Percentiles rank a stretch among this genome's conserved stretches.
phyloP scores from a whole-genome alignment of 192 early-diverging fungal species.

The Umbelopsis sp. region DNA sequence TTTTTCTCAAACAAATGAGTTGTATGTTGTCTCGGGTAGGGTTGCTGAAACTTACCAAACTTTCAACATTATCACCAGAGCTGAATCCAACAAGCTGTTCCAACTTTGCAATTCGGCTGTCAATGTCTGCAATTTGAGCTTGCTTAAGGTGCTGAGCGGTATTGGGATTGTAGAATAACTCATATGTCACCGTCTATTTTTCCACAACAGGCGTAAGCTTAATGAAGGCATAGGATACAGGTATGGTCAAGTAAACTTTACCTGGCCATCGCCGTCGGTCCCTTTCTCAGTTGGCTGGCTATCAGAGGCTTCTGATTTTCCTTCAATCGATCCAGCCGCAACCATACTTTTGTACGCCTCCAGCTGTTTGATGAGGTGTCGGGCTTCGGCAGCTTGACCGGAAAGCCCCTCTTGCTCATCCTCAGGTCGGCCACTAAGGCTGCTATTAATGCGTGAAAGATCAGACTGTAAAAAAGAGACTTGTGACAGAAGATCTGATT shows the following conservation, averaged over 20 bases:
- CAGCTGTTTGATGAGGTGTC: slow-evolving; percentile 54
- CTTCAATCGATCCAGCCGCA: neutral
- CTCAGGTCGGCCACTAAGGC: slow-evolving; percentile 33
- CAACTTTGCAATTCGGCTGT: slow-evolving; percentile 66
- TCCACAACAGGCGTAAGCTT: neutral
- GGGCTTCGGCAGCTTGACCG: slow-evolving; percentile 53
- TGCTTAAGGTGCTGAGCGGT: slow-evolving; percentile 55
- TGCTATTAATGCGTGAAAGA: slow-evolving; percentile 48
- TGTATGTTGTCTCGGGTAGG: neutral
- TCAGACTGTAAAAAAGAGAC: slow-evolving; percentile 56
- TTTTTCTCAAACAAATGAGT: neutral
- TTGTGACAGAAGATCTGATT: slow-evolving; percentile 51
- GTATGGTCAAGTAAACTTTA: neutral
- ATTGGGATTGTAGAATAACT: slow-evolving; percentile 72
- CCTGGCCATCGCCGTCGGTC: neutral
- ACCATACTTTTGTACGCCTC: slow-evolving; percentile 51
- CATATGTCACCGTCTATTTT: slow-evolving; percentile 66
- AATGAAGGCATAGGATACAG: neutral
- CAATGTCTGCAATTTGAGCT: slow-evolving; percentile 63
- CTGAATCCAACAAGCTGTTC: slow-evolving; percentile 72
- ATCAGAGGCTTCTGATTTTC: neutral
- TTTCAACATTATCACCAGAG: slow-evolving; percentile 59
- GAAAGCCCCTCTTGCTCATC: slow-evolving; percentile 35
- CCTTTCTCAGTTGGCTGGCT: slow-evolving; percentile 8
- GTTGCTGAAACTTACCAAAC: slow-evolving; percentile 32